Conservation (phyloP, 352 stramenopile species). For the Peronosclerospora sorghi region DNA sequence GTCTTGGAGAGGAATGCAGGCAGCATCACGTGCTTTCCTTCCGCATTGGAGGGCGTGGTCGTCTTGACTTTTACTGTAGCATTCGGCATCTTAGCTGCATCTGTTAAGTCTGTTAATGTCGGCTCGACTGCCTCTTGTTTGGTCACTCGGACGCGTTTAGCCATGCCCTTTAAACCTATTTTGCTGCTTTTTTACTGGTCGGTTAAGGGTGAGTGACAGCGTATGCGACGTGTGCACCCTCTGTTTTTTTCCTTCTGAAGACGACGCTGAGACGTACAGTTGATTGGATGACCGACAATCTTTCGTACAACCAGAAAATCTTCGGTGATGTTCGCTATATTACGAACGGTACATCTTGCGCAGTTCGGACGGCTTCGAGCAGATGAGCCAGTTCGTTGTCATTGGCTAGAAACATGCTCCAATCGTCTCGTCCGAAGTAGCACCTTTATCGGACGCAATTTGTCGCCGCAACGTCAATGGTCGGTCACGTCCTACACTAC, state of each 20-base stretch:
- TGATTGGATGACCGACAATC: conserved; percentile 34
- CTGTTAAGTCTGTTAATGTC: not conserved
- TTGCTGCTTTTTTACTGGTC: conserved; percentile 7
- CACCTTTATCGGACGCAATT: not conserved
- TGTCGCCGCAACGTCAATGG: not conserved
- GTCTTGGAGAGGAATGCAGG: conserved; percentile 89
- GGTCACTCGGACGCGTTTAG: conserved; percentile 49
- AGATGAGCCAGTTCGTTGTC: conserved; percentile 2
- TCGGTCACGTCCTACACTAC: too few relatives aligned
- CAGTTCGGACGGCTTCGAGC: conserved; percentile 5
- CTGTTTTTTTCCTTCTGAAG: too few relatives aligned
- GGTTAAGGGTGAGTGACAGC: too few relatives aligned
- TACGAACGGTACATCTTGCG: conserved; percentile 7
- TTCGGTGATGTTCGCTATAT: too few relatives aligned
- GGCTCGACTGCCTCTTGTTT: conserved; percentile 16
- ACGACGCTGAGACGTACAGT: too few relatives aligned
- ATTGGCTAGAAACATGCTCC: conserved; percentile 11
- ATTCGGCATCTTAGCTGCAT: not conserved
- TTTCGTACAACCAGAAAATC: too few relatives aligned
- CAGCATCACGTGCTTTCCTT: conserved; percentile 77
- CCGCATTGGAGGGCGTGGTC: conserved; percentile 4
- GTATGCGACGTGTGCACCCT: too few relatives aligned
- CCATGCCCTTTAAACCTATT: conserved; percentile 25
- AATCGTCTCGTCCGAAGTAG: conserved; percentile 8
- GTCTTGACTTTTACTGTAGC: conserved; percentile 7